phyloP scores from a whole-genome alignment of 1,284 basidiomycete genomes.

The Apiotrichum porosum region DNA sequence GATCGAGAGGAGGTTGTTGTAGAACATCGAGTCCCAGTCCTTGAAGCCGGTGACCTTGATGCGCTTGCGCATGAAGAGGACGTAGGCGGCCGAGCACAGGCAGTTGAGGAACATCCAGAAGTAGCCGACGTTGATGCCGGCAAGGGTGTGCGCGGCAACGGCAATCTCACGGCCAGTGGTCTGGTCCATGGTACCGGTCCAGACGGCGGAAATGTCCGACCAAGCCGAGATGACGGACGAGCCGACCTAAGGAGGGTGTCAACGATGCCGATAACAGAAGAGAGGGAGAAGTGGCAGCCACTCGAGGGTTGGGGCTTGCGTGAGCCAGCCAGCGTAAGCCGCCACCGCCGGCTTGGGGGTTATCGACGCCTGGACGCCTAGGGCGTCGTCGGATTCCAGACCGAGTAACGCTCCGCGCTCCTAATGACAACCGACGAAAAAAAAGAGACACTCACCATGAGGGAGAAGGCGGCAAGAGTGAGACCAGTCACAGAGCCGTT shows the following conservation, averaged over 20 bases:
- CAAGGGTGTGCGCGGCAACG: constrained; percentile 31
- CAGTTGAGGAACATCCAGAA: constrained; percentile 97
- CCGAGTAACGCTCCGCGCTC: too few relatives aligned
- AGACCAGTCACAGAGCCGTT: constrained; percentile 81
- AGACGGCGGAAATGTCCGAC: constrained; percentile 81
- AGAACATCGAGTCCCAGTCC: constrained; percentile 99
- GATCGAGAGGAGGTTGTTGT: constrained; percentile 95
- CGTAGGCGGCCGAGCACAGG: constrained; percentile 83
- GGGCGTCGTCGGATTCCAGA: too few relatives aligned
- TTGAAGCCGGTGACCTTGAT: constrained; percentile 98
- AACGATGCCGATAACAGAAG: too few relatives aligned
- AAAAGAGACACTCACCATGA: constrained; percentile 81
- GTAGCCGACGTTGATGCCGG: constrained; percentile 75
- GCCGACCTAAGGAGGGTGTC: constrained; percentile 53
- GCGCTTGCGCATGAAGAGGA: constrained; percentile 91
- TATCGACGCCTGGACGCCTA: too few relatives aligned
- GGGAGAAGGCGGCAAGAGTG: constrained; percentile 80
- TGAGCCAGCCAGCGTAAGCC: too few relatives aligned
- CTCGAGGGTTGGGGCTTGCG: too few relatives aligned
- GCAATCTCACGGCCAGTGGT: constrained; percentile 38
- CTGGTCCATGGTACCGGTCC: constrained; percentile 61
- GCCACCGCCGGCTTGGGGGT: too few relatives aligned
- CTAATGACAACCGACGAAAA: too few relatives aligned
- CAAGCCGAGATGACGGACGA: constrained; percentile 94
- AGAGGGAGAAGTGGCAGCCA: too few relatives aligned